Evolutionary conservation across 495 filamentous ascomycete genomes (phyloP).

Genomic region (Rostrohypoxylon terebratum): DNA sequence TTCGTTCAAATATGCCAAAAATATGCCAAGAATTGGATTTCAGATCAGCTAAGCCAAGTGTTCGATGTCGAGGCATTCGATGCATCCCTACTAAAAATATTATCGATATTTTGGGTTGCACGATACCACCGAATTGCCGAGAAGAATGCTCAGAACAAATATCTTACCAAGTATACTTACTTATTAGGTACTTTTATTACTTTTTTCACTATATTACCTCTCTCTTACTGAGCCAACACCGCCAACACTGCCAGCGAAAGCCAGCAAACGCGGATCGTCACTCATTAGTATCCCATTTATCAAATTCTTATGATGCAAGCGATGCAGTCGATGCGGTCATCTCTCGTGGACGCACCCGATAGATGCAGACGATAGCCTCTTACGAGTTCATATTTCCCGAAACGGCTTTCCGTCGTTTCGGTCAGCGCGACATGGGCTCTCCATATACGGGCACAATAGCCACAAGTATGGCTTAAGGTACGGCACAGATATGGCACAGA

Average conservation of each 20-base stretch:
- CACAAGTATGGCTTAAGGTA: neutral
- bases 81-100: neutral
- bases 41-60: constrained; percentile 11
- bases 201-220: too few relatives aligned
- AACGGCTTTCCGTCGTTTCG: constrained; percentile 6
- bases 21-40: neutral
- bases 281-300: constrained; percentile 4
- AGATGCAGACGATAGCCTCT: constrained; percentile 6
- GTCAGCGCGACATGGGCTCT: constrained; percentile 4
- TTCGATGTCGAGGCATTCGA: too few relatives aligned
- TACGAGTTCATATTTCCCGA: constrained; percentile 7
- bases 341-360: constrained; percentile 2
- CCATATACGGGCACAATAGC: neutral
- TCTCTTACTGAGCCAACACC: neutral
- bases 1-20: too few relatives aligned
- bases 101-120: constrained; percentile 15
- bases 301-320: constrained; percentile 3
- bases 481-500: neutral
- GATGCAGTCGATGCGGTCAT: neutral
- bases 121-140: neutral
- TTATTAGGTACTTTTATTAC: too few relatives aligned
- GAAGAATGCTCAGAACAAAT: neutral
- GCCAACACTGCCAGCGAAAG: neutral
- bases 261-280: constrained; percentile 8
- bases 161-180: neutral